phyloP scores from a whole-genome alignment of 2,329 filamentous ascomycete species.

The Verticillium isaacii region DNA sequence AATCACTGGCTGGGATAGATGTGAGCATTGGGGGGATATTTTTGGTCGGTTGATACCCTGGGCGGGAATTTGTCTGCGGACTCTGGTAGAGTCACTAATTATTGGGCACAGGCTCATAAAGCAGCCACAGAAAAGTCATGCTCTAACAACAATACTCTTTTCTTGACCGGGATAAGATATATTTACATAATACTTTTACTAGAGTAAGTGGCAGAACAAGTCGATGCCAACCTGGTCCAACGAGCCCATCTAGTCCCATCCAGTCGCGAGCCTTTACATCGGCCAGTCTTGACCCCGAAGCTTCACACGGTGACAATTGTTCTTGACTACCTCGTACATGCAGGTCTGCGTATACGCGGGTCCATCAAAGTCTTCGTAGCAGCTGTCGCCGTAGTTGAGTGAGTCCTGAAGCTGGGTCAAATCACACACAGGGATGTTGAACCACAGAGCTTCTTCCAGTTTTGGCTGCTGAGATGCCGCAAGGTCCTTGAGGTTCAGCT shows the following conservation, averaged over 20 bases:
- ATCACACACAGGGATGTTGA: conserved; percentile 1
- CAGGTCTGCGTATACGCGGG: background rate
- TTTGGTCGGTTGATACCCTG: background rate
- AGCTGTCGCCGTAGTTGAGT: too few relatives aligned
- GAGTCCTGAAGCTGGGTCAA: background rate
- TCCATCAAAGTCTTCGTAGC: too few relatives aligned
- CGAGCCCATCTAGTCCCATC: too few relatives aligned
- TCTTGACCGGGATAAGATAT: too few relatives aligned
- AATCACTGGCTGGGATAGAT: background rate
- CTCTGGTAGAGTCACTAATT: background rate
- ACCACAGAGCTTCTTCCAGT: background rate
- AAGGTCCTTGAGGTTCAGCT: background rate
- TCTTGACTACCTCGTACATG: background rate
- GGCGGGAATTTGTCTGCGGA: background rate
- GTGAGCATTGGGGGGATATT: background rate
- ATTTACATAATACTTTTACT: too few relatives aligned
- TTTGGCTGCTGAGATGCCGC: background rate
- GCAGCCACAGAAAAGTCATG: too few relatives aligned
- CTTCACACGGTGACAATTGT: background rate
- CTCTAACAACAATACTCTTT: too few relatives aligned
- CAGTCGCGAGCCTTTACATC: too few relatives aligned
- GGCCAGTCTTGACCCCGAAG: background rate
- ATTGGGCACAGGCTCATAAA: too few relatives aligned
- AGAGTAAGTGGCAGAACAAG: too few relatives aligned
- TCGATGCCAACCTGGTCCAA: too few relatives aligned